Conservation (phyloP, 1,284 basidiomycete genomes). For the Sporisorium exsertum region DNA sequence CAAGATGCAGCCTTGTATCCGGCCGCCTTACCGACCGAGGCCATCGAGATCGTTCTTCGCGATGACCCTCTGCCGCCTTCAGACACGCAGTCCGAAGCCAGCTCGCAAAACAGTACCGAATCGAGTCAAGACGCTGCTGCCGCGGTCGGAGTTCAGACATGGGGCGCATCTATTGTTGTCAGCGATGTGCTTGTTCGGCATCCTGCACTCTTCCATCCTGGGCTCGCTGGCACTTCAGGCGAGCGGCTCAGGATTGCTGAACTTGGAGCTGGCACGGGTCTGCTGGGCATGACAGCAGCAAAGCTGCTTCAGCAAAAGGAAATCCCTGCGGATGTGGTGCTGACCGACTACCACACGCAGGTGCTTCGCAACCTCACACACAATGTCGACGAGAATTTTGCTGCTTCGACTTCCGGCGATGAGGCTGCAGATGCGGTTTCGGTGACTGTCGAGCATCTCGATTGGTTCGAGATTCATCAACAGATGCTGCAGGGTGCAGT, state of each 20-base stretch:
- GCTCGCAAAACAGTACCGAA: not conserved
- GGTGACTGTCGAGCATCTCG: constrained; percentile 35
- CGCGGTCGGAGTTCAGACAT: constrained; percentile 52
- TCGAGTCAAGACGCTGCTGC: constrained; percentile 44
- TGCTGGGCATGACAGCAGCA: constrained; percentile 46
- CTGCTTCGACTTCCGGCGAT: not conserved
- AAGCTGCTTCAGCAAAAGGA: constrained; percentile 24
- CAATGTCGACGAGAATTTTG: constrained; percentile 42
- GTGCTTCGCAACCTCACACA: constrained; percentile 38
- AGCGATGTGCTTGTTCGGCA: constrained; percentile 41
- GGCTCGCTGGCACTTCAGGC: not conserved
- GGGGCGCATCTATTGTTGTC: constrained; percentile 45
- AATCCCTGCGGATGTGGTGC: constrained; percentile 28
- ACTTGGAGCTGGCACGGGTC: constrained; percentile 49
- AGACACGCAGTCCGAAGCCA: constrained; percentile 21
- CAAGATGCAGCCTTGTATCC: constrained; percentile 3
- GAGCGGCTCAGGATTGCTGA: constrained; percentile 29
- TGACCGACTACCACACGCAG: constrained; percentile 48
- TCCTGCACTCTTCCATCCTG: constrained; percentile 32
- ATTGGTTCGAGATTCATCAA: constrained; percentile 42
- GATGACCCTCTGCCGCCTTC: constrained; percentile 50
- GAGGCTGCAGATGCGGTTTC: constrained; percentile 7
- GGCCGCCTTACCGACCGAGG: not conserved
- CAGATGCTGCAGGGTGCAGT: constrained; percentile 1
- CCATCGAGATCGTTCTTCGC: constrained; percentile 31